Base-by-base conservation (phyloP, 306 rosid species). In the Lupinus albus region DNA sequence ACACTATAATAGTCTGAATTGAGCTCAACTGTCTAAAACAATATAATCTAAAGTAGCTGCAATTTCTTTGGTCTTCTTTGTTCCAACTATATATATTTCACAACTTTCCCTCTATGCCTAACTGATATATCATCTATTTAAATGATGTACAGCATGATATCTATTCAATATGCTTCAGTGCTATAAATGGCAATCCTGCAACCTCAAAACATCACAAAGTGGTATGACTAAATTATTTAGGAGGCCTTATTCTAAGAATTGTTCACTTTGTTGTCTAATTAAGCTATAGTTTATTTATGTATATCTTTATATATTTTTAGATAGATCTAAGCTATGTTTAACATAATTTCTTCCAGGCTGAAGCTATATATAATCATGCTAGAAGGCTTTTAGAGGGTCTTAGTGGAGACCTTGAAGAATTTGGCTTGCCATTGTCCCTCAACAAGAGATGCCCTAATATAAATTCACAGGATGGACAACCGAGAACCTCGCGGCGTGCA, bases 131-230 rank as follows among this genome's bases (percentile, higher is more conserved):
- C 50, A 36, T 60, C 17, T 50, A 9, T 72, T 59, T 57, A 46
- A 11, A 39, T 57, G 9, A 38, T 53, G 41, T 35, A 4, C 68
- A 61, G 76, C 69, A 50, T 15, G 69, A 71, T 48, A 48, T 71
- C 62, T 49, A 8, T 36, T 61, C 49, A 6, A 61, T 72, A 13
- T 72, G 70, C 70, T 3, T 41, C 70, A 61, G 51, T 51, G 77
- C 77, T 4, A 11, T 50, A 70, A 21, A 0, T 13, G 36, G 8
- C 5, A 61, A 72, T 39, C 61, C 77, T 0, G 11, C 46, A 41
- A 36, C 11, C 35, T 0, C 77, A 72, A 6, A 0, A 1, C 4
- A 42, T 6, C 10, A 72, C 51, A 38, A 39, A 72, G 55, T 51
- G 70, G 77, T 72, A 61, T 30, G 77, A 38, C 4, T 54, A 2